phyloP scores from a whole-genome alignment of 148 eudicot species.

The Beta vulgaris region DNA sequence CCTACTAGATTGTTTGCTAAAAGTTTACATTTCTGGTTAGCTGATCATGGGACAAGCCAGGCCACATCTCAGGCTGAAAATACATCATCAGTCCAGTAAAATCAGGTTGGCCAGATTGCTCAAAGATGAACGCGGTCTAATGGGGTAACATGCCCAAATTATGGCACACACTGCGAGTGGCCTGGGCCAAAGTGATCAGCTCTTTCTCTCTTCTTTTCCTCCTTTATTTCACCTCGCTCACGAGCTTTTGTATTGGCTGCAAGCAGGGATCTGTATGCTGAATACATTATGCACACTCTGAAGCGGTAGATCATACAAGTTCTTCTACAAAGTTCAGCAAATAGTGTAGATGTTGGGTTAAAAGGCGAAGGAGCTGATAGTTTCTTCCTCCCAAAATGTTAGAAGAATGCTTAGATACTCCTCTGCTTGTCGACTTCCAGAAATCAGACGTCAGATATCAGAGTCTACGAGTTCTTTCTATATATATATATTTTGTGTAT shows the following conservation, averaged over 20 bases:
- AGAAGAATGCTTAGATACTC: not conserved
- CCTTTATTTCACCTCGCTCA: not conserved
- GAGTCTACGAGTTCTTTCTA: not conserved
- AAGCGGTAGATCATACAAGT: slow-evolving; percentile 28
- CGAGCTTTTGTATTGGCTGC: not conserved
- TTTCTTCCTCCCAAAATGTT: not conserved
- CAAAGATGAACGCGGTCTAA: too few species aligned
- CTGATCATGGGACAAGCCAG: too few species aligned
- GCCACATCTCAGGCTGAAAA: too few species aligned
- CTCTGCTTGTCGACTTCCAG: not conserved
- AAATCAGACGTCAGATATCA: not conserved
- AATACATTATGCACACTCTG: slow-evolving; percentile 50
- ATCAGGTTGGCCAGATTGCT: too few species aligned
- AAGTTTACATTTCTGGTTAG: not conserved
- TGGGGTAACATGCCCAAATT: too few species aligned
- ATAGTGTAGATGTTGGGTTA: not conserved
- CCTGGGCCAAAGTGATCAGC: not conserved
- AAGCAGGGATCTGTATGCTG: slow-evolving; percentile 54
- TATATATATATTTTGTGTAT: too few species aligned
- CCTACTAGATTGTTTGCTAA: not conserved
- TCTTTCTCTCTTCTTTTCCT: not conserved
- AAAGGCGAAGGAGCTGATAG: slow-evolving; percentile 2
- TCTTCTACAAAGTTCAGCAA: slow-evolving; percentile 5
- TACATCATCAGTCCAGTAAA: too few species aligned
- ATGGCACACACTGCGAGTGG: too few species aligned